A percentile compares a stretch with the other conserved stretches of the same genome.
Conservation (phyloP, 2,329 filamentous ascomycete species). For the Beauveria asiatica region DNA sequence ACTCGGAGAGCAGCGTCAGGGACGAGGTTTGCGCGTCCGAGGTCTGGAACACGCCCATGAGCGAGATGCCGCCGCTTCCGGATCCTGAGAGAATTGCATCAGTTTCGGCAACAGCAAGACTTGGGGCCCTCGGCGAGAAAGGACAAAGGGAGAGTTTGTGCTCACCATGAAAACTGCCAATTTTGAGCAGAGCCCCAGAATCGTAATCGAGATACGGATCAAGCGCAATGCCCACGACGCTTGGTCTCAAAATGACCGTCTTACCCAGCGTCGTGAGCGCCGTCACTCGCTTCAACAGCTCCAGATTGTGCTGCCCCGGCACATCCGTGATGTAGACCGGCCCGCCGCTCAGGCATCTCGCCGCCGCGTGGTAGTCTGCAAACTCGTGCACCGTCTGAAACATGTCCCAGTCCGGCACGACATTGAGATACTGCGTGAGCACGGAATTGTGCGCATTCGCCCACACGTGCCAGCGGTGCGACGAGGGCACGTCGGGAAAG, state of each 20-base stretch:
- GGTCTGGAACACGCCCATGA: conserved; percentile 27
- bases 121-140: neutral
- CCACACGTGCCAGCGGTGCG: conserved; percentile 93
- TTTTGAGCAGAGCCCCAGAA: conserved; percentile 63
- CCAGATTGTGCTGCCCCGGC: conserved; percentile 70
- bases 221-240: conserved; percentile 61
- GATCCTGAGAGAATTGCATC: conserved; percentile 24
- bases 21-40: neutral
- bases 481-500: conserved; percentile 72
- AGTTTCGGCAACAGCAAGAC: neutral
- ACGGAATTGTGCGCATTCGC: conserved; percentile 85
- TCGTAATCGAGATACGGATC: conserved; percentile 70
- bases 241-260: conserved; percentile 75
- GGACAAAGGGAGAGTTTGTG: neutral
- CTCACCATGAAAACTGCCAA: conserved; percentile 68
- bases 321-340: conserved; percentile 92
- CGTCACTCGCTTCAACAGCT: conserved; percentile 72
- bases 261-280: conserved; percentile 61
- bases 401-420: conserved; percentile 76
- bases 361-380: conserved; percentile 79
- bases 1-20: neutral
- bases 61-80: conserved; percentile 55
- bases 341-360: conserved; percentile 80
- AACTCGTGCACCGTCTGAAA: conserved; percentile 59
- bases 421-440: conserved; percentile 75